Evolutionary conservation across 176 grass and related monocot genomes (phyloP), one percentile per base, ranked within the genome.

Genomic region (Cocos nucifera): DNA sequence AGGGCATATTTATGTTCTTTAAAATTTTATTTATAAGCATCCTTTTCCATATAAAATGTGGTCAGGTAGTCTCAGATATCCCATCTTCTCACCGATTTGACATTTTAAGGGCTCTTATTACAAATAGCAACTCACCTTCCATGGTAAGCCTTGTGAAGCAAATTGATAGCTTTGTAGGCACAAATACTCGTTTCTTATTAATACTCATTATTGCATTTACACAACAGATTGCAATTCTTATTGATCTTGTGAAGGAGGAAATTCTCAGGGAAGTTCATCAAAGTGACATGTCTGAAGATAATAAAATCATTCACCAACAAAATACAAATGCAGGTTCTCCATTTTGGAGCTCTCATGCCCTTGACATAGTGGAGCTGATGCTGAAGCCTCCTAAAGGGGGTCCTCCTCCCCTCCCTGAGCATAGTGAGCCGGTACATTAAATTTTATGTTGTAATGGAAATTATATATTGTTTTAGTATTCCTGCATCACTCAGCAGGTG

Each of bases 341-440:
- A 53, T 62, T 19, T 72, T 90, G 80, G 80, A 72, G 61, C 27
- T 77, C 60, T 58, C 66, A 64, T 57, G 86, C 72, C 6, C 72
- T 96, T 72, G 80, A 80, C 23, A 73, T 96, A 59, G 69, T 87
- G 9, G 62, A 77, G 51, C 28, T 87, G 49, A 74, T 87, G 35
- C 64, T 90, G 75, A 87, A 71, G 62, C 86, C 91, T 83, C 86
- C 75, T 61, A 75, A 86, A 87, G 91, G 80, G 65, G 80, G 91
- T 39, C 80, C 80, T 64, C 91, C 80, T 84, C 17, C 71, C 63
- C 78, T 96, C 74, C 86, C 69, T 72, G 75, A 96, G 59, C 68
- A 87, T 26, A 72, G 78, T 71, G 91, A 96, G 52, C 72, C 79
- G 67, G 91, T 90, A 84, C 7, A 44, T 44, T 44, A 14, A 2